Evolutionary conservation across 441 rosid species (phyloP).

Genomic region (Jatropha podagrica): DNA sequence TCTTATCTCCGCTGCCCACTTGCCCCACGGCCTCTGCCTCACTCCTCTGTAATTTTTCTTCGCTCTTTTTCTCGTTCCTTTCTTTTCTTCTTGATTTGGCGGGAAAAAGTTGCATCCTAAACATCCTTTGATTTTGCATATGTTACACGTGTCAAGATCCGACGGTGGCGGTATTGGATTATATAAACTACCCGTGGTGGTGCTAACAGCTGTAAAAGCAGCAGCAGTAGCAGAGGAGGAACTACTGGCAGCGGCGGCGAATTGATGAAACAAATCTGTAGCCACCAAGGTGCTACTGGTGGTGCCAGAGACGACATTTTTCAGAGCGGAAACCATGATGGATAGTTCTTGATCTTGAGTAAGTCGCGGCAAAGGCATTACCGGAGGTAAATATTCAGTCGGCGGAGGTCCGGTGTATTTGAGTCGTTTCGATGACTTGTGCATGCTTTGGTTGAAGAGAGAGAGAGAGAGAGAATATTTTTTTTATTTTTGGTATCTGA

Average conservation of each 20-base stretch:
- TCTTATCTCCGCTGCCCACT: conserved; percentile 94
- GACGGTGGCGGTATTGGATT: conserved; percentile 21
- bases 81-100: conserved; percentile 41
- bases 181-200: neutral
- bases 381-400: neutral
- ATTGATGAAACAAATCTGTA: neutral
- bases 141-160: conserved; percentile 52
- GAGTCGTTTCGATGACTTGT: conserved; percentile 27
- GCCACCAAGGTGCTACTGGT: neutral
- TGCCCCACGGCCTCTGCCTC: conserved; percentile 96
- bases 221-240: neutral
- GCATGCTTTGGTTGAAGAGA: conserved; percentile 22
- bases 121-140: conserved; percentile 65
- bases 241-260: neutral
- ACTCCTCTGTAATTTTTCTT: conserved; percentile 89
- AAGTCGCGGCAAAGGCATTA: conserved; percentile 24
- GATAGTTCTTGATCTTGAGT: conserved; percentile 56
- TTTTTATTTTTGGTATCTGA: neutral
- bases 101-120: conserved; percentile 72
- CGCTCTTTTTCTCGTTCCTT: conserved; percentile 26
- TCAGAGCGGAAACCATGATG: conserved; percentile 62
- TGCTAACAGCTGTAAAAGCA: neutral
- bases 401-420: conserved; percentile 27
- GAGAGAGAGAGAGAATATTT: too few relatives aligned
- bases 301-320: conserved; percentile 51